phyloP scores from a whole-genome alignment of 139 green algal genomes.

The Ettlia oleoabundans region DNA sequence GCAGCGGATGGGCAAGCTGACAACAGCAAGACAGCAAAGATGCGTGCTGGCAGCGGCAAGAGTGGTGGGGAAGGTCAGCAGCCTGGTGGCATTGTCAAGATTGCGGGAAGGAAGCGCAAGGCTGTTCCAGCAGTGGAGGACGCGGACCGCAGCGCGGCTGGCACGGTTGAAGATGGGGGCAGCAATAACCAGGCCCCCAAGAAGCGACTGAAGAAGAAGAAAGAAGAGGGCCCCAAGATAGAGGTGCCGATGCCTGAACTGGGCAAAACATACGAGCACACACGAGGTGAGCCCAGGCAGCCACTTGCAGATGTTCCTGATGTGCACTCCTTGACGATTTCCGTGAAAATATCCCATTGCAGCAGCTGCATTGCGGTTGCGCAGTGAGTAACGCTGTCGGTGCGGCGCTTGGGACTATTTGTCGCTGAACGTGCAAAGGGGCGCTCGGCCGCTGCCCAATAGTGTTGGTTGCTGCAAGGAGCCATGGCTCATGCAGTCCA shows the following conservation, averaged over 20 bases:
- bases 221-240: not conserved
- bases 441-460: no score
- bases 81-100: no score
- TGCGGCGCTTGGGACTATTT: no score
- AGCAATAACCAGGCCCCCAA: not conserved
- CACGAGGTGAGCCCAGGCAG: no score
- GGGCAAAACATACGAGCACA: not conserved
- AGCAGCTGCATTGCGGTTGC: no score
- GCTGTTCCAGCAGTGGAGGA: not conserved
- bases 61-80: not conserved
- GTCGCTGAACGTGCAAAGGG: no score
- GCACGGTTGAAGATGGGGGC: not conserved
- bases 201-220: not conserved
- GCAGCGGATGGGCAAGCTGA: not conserved
- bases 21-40: not conserved
- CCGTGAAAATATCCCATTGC: no score
- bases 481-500: no score
- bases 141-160: not conserved
- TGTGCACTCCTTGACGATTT: no score
- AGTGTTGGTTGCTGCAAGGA: no score
- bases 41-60: not conserved
- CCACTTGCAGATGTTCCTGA: not conserved
- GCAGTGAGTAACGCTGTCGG: no score
- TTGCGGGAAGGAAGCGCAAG: not conserved
- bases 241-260: no score